phyloP scores from a whole-genome alignment of 768 basidiomycete species.

The Amyloporia xantha region DNA sequence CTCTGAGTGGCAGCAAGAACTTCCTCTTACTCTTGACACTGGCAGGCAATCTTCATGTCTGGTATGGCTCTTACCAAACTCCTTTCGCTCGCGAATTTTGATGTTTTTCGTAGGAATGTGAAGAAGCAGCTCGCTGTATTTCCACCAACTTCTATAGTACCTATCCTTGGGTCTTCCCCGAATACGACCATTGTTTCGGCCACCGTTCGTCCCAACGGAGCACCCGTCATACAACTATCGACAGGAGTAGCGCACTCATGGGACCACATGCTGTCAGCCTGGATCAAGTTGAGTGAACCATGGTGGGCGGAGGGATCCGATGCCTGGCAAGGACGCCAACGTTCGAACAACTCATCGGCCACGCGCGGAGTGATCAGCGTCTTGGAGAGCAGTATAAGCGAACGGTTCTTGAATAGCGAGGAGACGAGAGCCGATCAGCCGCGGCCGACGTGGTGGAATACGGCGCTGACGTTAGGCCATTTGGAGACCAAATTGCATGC shows the following conservation, averaged over 20 bases:
- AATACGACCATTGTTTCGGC: conserved; percentile 59
- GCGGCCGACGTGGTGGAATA: conserved; percentile 73
- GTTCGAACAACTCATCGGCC: conserved; percentile 32
- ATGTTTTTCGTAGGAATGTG: conserved; percentile 51
- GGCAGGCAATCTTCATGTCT: conserved; percentile 65
- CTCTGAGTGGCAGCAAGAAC: conserved; percentile 59
- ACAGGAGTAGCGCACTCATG: conserved; percentile 78
- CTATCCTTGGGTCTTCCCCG: conserved; percentile 50
- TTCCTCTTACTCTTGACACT: conserved; percentile 69
- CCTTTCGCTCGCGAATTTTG: conserved; percentile 4
- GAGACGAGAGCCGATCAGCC: conserved; percentile 29
- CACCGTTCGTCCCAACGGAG: conserved; percentile 70
- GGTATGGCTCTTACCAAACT: conserved; percentile 39
- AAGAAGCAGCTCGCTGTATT: conserved; percentile 61
- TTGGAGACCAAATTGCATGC: conserved; percentile 79
- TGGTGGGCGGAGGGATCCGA: conserved; percentile 88
- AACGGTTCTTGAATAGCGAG: conserved; percentile 15
- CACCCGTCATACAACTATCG: conserved; percentile 70
- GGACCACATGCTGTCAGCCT: conserved; percentile 57
- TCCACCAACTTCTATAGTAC: conserved; percentile 53
- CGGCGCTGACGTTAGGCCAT: conserved; percentile 82
- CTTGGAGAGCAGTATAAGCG: conserved; percentile 26
- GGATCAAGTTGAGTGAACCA: conserved; percentile 69
- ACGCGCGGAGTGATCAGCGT: conserved; percentile 48
- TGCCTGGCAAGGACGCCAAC: conserved; percentile 71